phyloP scores from a whole-genome alignment of 495 filamentous ascomycete genomes.

The Podospora pseudopauciseta region DNA sequence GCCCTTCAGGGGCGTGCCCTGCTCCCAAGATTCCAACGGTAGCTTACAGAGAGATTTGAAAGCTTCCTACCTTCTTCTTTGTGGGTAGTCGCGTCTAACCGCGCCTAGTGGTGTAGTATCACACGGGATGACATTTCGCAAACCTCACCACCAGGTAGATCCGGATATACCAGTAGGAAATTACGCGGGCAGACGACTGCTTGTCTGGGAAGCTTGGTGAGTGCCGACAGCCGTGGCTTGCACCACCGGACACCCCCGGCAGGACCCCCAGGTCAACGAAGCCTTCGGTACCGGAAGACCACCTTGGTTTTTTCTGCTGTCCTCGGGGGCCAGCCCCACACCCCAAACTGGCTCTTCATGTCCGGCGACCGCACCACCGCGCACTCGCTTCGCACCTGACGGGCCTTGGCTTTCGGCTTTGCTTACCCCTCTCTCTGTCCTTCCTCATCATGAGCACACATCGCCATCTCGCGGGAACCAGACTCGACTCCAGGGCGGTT shows the following conservation, averaged over 20 bases:
- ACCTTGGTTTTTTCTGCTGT: background rate
- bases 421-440: constrained; percentile 2
- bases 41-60: background rate
- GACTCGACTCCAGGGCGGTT: constrained; percentile 9
- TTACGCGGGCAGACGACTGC: background rate
- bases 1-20: background rate
- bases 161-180: background rate
- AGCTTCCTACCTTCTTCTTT: background rate
- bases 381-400: background rate
- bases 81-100: background rate
- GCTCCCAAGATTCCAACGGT: background rate
- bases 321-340: background rate
- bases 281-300: constrained; percentile 9
- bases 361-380: background rate
- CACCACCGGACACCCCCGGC: background rate
- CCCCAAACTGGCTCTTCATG: background rate
- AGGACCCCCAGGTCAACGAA: constrained; percentile 2
- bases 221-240: constrained; percentile 14
- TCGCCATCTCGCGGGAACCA: constrained; percentile 9
- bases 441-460: background rate
- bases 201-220: constrained; percentile 1
- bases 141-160: background rate
- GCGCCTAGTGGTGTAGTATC: background rate
- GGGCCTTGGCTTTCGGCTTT: constrained; percentile 27
- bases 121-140: background rate